Conservation (phyloP, 768 basidiomycete genomes). For the Amanita exitialis region DNA sequence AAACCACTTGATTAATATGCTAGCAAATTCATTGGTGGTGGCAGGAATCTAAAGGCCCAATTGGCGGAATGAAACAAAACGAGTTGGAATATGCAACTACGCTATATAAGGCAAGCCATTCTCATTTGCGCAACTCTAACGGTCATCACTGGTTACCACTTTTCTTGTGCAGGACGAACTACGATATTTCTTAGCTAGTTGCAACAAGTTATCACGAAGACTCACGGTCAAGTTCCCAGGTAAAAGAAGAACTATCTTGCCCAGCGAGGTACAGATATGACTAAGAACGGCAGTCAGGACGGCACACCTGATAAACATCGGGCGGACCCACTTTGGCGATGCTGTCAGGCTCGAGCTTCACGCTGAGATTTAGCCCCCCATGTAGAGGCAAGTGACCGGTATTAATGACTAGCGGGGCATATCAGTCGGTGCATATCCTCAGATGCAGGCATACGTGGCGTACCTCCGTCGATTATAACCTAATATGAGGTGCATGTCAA, state of each 20-base stretch:
- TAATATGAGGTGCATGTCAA: constrained; percentile 13
- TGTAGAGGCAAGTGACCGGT: constrained; percentile 18
- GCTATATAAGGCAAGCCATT: too few species aligned
- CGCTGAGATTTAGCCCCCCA: constrained; percentile 33
- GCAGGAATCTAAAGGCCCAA: too few species aligned
- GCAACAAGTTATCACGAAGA: neutral
- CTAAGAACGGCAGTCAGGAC: constrained; percentile 21
- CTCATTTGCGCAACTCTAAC: too few species aligned
- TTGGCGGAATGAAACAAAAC: too few species aligned
- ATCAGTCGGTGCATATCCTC: neutral
- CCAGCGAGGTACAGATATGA: constrained; percentile 55
- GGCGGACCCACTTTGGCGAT: constrained; percentile 49
- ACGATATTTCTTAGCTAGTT: neutral
- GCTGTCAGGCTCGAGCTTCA: constrained; percentile 48
- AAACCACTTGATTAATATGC: too few species aligned
- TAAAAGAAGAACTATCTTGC: constrained; percentile 65
- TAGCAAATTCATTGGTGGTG: too few species aligned
- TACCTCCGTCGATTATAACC: constrained; percentile 64
- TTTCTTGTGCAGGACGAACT: constrained; percentile 38
- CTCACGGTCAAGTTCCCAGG: constrained; percentile 76
- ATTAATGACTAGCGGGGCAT: constrained; percentile 18
- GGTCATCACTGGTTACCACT: constrained; percentile 21
- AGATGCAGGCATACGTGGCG: constrained; percentile 5
- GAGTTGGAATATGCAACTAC: too few species aligned
- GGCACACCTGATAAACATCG: neutral